These are phyloP conservation scores for Boletales sp. DNA, from an alignment of 768 basidiomycete species.

Conservation along the genomic window DNA sequence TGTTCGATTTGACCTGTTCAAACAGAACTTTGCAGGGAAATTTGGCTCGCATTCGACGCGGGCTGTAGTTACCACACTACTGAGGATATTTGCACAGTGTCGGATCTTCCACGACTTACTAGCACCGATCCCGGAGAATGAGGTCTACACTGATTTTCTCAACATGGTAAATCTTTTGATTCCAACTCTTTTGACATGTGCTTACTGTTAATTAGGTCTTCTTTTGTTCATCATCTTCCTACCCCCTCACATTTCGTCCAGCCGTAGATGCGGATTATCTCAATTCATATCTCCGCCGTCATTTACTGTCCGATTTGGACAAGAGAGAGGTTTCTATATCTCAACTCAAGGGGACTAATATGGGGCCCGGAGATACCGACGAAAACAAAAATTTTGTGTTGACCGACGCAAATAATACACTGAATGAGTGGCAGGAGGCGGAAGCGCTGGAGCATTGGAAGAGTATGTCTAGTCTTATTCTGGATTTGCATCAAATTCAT, in stretches of 20 bases:
- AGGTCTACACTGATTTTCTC: conserved; percentile 50
- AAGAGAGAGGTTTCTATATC: conserved; percentile 52
- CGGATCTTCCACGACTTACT: conserved; percentile 78
- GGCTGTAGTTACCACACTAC: conserved; percentile 67
- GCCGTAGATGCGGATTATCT: conserved; percentile 58
- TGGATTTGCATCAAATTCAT: not conserved
- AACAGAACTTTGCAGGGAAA: conserved; percentile 82
- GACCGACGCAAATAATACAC: conserved; percentile 57
- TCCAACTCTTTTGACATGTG: not conserved
- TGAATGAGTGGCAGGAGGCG: conserved; percentile 63
- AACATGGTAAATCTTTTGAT: conserved; percentile 60
- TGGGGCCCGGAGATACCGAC: conserved; percentile 29
- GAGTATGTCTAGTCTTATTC: conserved; percentile 39
- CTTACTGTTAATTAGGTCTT: conserved; percentile 54
- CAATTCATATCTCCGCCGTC: conserved; percentile 61
- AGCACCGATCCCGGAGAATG: conserved; percentile 41
- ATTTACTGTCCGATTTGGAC: conserved; percentile 51
- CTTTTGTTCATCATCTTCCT: conserved; percentile 65
- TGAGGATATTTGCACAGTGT: conserved; percentile 70
- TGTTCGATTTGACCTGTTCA: not conserved
- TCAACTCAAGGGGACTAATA: conserved; percentile 29
- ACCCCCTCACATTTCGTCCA: conserved; percentile 56
- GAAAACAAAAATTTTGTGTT: conserved; percentile 50
- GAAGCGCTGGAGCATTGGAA: conserved; percentile 75
- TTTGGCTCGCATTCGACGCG: conserved; percentile 57